Percentiles rank a stretch among this genome's conserved stretches.
These are phyloP conservation scores for Tetrahymena borealis DNA, from an alignment of 73 alveolate species.

Conservation along the genomic window DNA sequence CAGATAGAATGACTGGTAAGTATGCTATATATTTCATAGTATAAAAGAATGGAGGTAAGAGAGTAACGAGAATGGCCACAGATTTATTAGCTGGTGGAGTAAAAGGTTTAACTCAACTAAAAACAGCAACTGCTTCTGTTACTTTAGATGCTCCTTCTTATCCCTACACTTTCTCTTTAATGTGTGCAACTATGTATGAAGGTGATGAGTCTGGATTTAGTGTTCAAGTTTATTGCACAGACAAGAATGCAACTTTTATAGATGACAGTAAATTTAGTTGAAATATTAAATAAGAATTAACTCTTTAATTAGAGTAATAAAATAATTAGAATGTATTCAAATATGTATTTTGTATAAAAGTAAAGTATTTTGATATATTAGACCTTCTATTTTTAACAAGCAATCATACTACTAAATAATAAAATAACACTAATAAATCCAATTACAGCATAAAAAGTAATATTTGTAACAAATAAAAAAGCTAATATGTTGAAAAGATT, in stretches of 20 bases:
- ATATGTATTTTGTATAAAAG: too few relatives aligned
- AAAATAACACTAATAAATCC: too few relatives aligned
- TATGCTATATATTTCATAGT: slow-evolving; percentile 55
- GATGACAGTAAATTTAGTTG: not conserved
- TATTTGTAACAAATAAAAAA: too few relatives aligned
- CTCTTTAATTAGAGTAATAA: not conserved
- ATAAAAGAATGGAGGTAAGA: slow-evolving; percentile 5
- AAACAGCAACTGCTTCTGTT: not conserved
- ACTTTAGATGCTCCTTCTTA: slow-evolving; percentile 2
- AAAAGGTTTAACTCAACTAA: not conserved
- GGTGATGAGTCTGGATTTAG: slow-evolving; percentile 14
- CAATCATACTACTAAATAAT: too few relatives aligned
- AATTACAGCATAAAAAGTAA: too few relatives aligned
- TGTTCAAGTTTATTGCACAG: not conserved
- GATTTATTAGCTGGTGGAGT: slow-evolving; percentile 5
- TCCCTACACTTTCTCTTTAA: not conserved
- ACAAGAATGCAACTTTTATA: not conserved
- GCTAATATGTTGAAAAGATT: too few relatives aligned
- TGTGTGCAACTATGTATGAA: slow-evolving; percentile 17
- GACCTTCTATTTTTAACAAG: too few relatives aligned
- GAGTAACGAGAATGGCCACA: not conserved
- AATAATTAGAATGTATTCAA: too few relatives aligned
- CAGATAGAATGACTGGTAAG: slow-evolving; percentile 58
- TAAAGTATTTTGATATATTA: too few relatives aligned
- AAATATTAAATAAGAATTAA: not conserved